Evolutionary conservation across 495 filamentous ascomycete species (phyloP).

Genomic region (Daldinia bambusicola): DNA sequence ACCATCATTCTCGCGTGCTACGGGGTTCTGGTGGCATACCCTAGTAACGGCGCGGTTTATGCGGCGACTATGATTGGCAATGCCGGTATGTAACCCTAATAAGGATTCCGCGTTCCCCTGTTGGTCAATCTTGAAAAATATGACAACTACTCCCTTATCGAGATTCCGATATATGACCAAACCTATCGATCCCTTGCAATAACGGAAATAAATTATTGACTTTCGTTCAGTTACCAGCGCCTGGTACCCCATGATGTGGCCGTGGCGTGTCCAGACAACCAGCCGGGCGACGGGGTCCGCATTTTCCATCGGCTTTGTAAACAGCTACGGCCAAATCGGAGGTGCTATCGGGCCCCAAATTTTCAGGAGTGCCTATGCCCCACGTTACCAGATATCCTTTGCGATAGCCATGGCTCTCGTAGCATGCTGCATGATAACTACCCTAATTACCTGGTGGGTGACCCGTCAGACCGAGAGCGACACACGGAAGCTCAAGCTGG

Average conservation of each 20-base stretch:
- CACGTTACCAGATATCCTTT: conserved; percentile 47
- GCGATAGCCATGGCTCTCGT: conserved; percentile 49
- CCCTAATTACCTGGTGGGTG: conserved; percentile 50
- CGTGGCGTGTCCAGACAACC: conserved; percentile 56
- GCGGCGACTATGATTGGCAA: conserved; percentile 55
- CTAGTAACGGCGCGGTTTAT: conserved; percentile 53
- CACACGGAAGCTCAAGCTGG: conserved; percentile 55
- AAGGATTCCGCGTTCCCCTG: neutral
- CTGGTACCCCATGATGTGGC: conserved; percentile 60
- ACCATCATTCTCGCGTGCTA: conserved; percentile 56
- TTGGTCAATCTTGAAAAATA: neutral
- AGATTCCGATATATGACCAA: neutral
- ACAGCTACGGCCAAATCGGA: conserved; percentile 54
- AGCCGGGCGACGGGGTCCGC: conserved; percentile 56
- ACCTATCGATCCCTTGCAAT: neutral
- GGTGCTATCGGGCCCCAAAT: conserved; percentile 52
- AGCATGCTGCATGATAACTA: conserved; percentile 45
- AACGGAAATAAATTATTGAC: neutral
- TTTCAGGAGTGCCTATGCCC: conserved; percentile 49
- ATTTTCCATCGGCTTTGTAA: conserved; percentile 59
- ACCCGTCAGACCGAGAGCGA: conserved; percentile 53
- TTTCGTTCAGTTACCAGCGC: conserved; percentile 43
- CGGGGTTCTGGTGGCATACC: conserved; percentile 55
- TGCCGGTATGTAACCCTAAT: conserved; percentile 17
- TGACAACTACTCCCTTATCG: neutral